Conservation (phyloP, 768 basidiomycete species). For the Lactifluus volemus region DNA sequence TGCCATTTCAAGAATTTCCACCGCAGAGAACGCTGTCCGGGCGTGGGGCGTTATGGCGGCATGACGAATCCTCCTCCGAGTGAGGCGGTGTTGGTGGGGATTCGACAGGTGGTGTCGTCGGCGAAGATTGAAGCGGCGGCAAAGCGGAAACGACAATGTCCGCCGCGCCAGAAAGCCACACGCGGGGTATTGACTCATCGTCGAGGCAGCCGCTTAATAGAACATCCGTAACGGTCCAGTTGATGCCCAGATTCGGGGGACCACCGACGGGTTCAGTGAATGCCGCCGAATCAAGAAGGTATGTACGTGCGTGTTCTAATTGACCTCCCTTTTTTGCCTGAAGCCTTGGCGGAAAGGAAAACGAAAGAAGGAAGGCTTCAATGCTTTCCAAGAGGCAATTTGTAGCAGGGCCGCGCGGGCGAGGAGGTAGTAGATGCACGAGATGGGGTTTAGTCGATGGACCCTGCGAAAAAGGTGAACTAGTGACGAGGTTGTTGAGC, state of each 20-base stretch:
- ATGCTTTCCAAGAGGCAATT: constrained; percentile 29
- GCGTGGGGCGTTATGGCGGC: not conserved
- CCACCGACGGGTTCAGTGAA: constrained; percentile 11
- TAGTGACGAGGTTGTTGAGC: constrained; percentile 2
- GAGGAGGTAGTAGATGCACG: constrained; percentile 27
- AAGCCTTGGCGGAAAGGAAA: constrained; percentile 22
- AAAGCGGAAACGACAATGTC: constrained; percentile 26
- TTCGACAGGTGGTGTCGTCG: not conserved
- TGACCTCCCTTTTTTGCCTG: not conserved
- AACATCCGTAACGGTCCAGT: constrained; percentile 29
- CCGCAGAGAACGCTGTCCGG: not conserved
- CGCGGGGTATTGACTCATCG: constrained; percentile 21
- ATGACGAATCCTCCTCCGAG: constrained; percentile 23
- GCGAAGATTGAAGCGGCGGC: not conserved
- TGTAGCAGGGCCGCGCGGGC: constrained; percentile 18
- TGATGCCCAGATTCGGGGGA: constrained; percentile 13
- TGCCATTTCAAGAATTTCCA: constrained; percentile 6
- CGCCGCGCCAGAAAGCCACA: constrained; percentile 26
- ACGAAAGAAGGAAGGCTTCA: constrained; percentile 32
- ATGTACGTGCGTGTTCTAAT: constrained; percentile 1
- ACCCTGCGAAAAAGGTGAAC: not conserved
- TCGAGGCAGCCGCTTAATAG: constrained; percentile 31
- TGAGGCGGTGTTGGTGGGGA: constrained; percentile 26
- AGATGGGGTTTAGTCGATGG: constrained; percentile 23
- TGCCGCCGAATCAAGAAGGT: constrained; percentile 9